Conservation (phyloP, 192 early-diverging fungal genomes). For the Coemansia reversa region DNA sequence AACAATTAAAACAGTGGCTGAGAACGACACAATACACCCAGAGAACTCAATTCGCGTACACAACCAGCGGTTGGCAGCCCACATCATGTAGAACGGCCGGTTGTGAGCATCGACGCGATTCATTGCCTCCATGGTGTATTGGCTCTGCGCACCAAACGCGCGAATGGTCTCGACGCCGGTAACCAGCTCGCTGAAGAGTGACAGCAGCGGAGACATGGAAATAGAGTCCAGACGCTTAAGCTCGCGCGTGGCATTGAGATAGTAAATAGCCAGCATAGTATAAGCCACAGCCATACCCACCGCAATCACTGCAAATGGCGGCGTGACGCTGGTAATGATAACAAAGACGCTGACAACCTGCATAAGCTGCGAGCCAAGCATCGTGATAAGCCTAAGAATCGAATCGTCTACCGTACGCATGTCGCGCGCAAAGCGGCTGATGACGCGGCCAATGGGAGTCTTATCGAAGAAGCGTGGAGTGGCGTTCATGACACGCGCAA, state of each 20-base stretch:
- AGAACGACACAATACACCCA: constrained; percentile 74
- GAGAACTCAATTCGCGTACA: constrained; percentile 79
- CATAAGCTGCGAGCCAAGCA: constrained; percentile 57
- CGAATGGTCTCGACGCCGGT: constrained; percentile 78
- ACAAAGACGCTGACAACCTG: constrained; percentile 60
- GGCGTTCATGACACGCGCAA: constrained; percentile 65
- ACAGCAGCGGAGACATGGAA: constrained; percentile 71
- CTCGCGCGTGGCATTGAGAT: constrained; percentile 79
- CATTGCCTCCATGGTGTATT: constrained; percentile 69
- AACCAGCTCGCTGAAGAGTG: constrained; percentile 82
- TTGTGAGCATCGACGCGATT: constrained; percentile 74
- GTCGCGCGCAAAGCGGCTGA: constrained; percentile 88
- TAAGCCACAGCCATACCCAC: constrained; percentile 61
- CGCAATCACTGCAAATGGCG: constrained; percentile 72
- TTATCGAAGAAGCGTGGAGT: constrained; percentile 87
- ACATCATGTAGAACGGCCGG: constrained; percentile 82
- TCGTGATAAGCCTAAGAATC: constrained; percentile 55
- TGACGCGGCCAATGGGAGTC: constrained; percentile 84
- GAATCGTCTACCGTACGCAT: constrained; percentile 79
- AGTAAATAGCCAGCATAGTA: constrained; percentile 65
- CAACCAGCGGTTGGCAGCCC: constrained; percentile 91
- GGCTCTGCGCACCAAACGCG: constrained; percentile 76
- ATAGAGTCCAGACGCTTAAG: constrained; percentile 86
- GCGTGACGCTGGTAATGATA: constrained; percentile 66
- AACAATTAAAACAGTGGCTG: constrained; percentile 67